A percentile compares a stretch with the other conserved stretches of the same genome.
phyloP scores from a whole-genome alignment of 2,329 filamentous ascomycete species.

The Apiospora rasikravindrae region DNA sequence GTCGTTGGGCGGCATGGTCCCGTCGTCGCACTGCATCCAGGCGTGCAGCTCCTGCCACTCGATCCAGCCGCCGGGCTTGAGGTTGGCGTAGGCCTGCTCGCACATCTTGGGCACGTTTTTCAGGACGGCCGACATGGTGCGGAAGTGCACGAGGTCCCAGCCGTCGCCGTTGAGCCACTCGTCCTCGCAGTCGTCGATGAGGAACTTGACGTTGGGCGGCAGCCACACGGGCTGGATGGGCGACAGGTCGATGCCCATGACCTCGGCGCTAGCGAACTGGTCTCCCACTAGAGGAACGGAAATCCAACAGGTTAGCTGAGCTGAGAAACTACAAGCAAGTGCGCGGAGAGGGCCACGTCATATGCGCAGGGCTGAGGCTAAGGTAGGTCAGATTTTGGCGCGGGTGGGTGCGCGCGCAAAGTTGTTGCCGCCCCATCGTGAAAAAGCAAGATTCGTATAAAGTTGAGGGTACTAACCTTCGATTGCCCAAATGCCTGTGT shows the following conservation, averaged over 20 bases:
- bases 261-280: constrained; percentile 35
- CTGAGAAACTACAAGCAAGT: not conserved
- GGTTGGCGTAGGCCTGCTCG: constrained; percentile 42
- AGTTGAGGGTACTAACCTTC: constrained; percentile 40
- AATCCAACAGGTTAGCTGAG: not conserved
- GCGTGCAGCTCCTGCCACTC: constrained; percentile 55
- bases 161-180: constrained; percentile 59
- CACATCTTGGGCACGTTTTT: constrained; percentile 56
- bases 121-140: constrained; percentile 55
- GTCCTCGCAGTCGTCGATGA: constrained; percentile 51
- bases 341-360: not conserved
- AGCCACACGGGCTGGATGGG: constrained; percentile 55
- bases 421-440: not conserved
- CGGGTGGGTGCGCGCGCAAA: not conserved
- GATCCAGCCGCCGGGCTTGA: constrained; percentile 56
- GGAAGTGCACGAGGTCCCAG: constrained; percentile 63
- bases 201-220: constrained; percentile 43
- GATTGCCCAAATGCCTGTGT: constrained; percentile 57
- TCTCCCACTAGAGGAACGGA: constrained; percentile 21
- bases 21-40: constrained; percentile 46
- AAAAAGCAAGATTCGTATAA: not conserved
- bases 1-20: constrained; percentile 48
- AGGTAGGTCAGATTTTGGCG: constrained; percentile 10
- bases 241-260: constrained; percentile 41
- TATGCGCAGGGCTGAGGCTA: not conserved